Percentiles rank a stretch among this genome's conserved stretches.
Evolutionary conservation across 2,329 filamentous ascomycete genomes (phyloP).

Genomic region (Akanthomyces lecanii): DNA sequence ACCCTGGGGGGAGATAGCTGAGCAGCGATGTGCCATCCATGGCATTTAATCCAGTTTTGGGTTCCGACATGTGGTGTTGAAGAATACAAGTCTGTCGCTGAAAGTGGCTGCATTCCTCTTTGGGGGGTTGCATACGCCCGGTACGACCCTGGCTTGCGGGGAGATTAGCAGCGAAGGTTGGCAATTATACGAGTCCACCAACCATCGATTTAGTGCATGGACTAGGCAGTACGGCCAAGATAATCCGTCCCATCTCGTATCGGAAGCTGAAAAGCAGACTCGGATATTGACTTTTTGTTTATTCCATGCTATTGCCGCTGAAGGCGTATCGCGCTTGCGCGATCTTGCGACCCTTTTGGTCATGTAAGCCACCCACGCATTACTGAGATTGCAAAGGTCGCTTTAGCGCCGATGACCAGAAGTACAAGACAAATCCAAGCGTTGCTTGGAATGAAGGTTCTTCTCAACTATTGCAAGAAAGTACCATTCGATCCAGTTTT

Average conservation of each 20-base stretch:
- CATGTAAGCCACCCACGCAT: no score
- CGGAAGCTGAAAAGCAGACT: background rate
- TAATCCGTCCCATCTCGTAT: background rate
- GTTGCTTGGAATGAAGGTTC: no score
- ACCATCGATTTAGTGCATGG: background rate
- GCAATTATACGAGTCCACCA: background rate
- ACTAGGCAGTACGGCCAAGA: background rate
- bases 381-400: no score
- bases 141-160: background rate
- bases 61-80: background rate
- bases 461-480: no score
- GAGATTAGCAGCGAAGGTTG: background rate
- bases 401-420: no score
- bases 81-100: background rate
- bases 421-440: no score
- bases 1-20: background rate
- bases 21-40: background rate
- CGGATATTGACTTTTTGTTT: background rate
- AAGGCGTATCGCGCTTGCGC: no score
- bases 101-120: background rate
- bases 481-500: no score
- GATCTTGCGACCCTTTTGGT: no score
- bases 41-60: background rate
- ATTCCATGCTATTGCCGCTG: background rate
- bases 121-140: background rate